Evolutionary conservation across 106 monocot genomes (phyloP).

Genomic region (Dendrobium huoshanense): DNA sequence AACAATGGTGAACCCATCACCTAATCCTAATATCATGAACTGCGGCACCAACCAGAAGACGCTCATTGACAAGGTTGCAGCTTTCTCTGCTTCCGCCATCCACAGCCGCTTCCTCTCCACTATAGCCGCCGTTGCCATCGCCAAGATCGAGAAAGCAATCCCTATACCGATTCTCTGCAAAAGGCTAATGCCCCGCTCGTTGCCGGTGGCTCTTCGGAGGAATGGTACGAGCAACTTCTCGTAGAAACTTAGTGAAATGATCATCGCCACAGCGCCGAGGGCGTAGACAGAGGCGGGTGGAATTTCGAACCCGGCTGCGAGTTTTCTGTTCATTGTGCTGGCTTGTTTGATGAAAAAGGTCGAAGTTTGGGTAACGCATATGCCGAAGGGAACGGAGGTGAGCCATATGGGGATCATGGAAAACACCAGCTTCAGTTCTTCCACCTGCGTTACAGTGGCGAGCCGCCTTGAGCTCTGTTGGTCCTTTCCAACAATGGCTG

Average conservation of each 20-base stretch:
- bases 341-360: constrained; percentile 92
- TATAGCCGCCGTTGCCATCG: constrained; percentile 36
- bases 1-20: constrained; percentile 60
- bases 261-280: constrained; percentile 53
- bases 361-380: constrained; percentile 41
- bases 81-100: neutral
- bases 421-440: constrained; percentile 58
- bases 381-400: constrained; percentile 37
- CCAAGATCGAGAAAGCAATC: constrained; percentile 30
- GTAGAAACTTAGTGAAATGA: constrained; percentile 42
- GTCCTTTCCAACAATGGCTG: constrained; percentile 33
- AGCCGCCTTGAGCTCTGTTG: constrained; percentile 11
- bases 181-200: constrained; percentile 57
- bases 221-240: constrained; percentile 63
- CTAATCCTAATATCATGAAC: constrained; percentile 61
- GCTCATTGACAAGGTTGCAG: constrained; percentile 17
- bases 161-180: constrained; percentile 65
- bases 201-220: constrained; percentile 31
- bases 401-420: constrained; percentile 65
- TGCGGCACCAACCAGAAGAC: constrained; percentile 77
- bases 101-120: constrained; percentile 43
- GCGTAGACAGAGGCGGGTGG: constrained; percentile 61
- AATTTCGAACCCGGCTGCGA: constrained; percentile 33
- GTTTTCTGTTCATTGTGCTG: constrained; percentile 41
- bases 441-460: constrained; percentile 73